Conservation (phyloP, 495 filamentous ascomycete genomes). For the Hypomontagnella monticulosa region DNA sequence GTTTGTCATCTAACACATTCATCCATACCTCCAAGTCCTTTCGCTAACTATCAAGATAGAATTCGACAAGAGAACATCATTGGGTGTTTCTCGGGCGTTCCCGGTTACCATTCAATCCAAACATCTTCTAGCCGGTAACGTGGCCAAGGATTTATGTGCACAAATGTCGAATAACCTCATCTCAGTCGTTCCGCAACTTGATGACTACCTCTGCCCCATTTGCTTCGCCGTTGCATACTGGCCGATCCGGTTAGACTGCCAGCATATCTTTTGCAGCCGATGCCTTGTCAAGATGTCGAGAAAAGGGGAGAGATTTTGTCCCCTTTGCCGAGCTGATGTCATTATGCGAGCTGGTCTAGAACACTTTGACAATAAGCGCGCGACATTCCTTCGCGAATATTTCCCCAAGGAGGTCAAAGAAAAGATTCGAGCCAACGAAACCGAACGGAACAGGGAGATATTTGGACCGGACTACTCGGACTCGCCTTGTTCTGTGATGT, state of each 20-base stretch:
- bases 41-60: slow-evolving; percentile 57
- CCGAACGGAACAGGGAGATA: slow-evolving; percentile 62
- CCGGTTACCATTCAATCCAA: slow-evolving; percentile 60
- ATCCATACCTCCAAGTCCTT: not conserved
- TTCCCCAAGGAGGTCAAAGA: slow-evolving; percentile 76
- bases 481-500: slow-evolving; percentile 56
- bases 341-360: slow-evolving; percentile 67
- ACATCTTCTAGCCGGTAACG: slow-evolving; percentile 61
- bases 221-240: slow-evolving; percentile 73
- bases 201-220: slow-evolving; percentile 79
- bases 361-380: slow-evolving; percentile 69
- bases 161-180: slow-evolving; percentile 72
- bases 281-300: slow-evolving; percentile 77
- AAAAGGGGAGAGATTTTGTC: slow-evolving; percentile 66
- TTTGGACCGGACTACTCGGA: slow-evolving; percentile 58
- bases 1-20: slow-evolving; percentile 51
- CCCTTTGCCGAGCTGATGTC: slow-evolving; percentile 70
- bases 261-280: slow-evolving; percentile 75
- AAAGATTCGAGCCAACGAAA: slow-evolving; percentile 68
- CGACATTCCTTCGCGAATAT: slow-evolving; percentile 69
- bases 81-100: slow-evolving; percentile 66
- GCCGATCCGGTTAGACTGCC: slow-evolving; percentile 71
- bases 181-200: slow-evolving; percentile 71
- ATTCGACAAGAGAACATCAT: slow-evolving; percentile 80
- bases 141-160: slow-evolving; percentile 73